Base-by-base conservation (phyloP, 2,329 filamentous ascomycete genomes). In the Dothistroma pini region DNA sequence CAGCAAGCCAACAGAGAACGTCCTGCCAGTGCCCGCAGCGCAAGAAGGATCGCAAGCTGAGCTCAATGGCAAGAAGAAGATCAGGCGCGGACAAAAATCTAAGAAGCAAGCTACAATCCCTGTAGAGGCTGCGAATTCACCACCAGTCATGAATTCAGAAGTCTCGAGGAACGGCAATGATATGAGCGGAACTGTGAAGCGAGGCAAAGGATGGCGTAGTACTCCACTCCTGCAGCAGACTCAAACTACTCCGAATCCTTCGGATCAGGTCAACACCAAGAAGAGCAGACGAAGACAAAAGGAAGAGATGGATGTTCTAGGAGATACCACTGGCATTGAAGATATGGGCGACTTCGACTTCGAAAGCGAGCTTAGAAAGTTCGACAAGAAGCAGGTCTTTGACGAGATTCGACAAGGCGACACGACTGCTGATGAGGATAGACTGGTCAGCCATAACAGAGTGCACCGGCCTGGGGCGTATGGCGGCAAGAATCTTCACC, bases 261-360 rank as follows among this genome's bases (percentile, higher is more conserved):
- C 59, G 34, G 65, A 66, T 10, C 51, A 62, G 50, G 44, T 59
- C 7, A 60, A 57, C 38, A 63, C 59, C 21, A 70, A 69, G 59
- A 76, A 73, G 68, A 74, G 71, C 32, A 78, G 79, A 58, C 79
- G 79, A 31, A 80, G 81, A 65, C 79, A 66, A 76, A 77, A 67
- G 9, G 82, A 85, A 59, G 79, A 83, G 57, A 60, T 66, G 41
- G 76, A 91, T 93, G 92, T 91, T 4, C 97, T 93, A 0, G 95
- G 97, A 72, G 93, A 97, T 71, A 93, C 93, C 22, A 97, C 91
- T 0, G 95, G 97, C 72, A 90, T 95, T 22, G 90, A 93, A 76
- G 93, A 96, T 72, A 85, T 95, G 81, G 91, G 90, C 11, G 95
- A 97, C 63, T 97, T 97, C 69, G 93, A 97, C 75, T 97, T 97